Conservation (phyloP, 2,329 filamentous ascomycete species). For the Pyrenophora seminiperda region DNA sequence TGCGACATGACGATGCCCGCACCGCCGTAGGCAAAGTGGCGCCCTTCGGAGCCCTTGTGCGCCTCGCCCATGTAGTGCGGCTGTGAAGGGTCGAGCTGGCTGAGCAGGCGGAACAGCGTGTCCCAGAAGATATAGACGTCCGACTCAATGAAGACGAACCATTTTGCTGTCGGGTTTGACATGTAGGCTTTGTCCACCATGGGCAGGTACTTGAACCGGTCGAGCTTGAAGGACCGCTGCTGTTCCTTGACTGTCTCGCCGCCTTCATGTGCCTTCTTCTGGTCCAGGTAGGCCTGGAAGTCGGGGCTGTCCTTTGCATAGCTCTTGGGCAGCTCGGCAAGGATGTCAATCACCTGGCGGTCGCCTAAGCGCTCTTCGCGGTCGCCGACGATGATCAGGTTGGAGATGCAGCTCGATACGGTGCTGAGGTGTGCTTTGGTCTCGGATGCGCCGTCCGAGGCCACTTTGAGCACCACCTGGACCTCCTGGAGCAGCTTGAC, state of each 20-base stretch:
- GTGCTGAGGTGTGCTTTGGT: constrained; percentile 57
- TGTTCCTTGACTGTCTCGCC: constrained; percentile 54
- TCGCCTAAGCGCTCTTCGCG: constrained; percentile 60
- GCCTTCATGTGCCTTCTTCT: constrained; percentile 47
- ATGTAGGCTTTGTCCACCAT: constrained; percentile 59
- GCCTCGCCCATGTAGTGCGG: constrained; percentile 50
- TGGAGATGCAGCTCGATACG: constrained; percentile 60
- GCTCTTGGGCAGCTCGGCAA: constrained; percentile 57
- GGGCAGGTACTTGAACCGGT: constrained; percentile 65
- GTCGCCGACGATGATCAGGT: constrained; percentile 65
- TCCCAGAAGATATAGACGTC: constrained; percentile 49
- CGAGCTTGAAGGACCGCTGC: constrained; percentile 59
- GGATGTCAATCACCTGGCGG: constrained; percentile 55
- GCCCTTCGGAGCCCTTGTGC: constrained; percentile 38
- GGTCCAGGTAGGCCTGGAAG: constrained; percentile 58
- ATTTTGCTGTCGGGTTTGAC: constrained; percentile 43
- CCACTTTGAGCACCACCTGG: constrained; percentile 58
- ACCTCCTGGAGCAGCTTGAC: constrained; percentile 49
- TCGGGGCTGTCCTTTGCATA: constrained; percentile 53
- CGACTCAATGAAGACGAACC: constrained; percentile 49
- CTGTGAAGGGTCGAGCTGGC: constrained; percentile 44
- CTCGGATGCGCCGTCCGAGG: constrained; percentile 51
- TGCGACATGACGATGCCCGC: constrained; percentile 54
- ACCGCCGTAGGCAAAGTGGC: constrained; percentile 53
- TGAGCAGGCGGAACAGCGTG: constrained; percentile 51